Base-by-base conservation (phyloP, 75 land plant species). In the Pseudotsuga menziesii region DNA sequence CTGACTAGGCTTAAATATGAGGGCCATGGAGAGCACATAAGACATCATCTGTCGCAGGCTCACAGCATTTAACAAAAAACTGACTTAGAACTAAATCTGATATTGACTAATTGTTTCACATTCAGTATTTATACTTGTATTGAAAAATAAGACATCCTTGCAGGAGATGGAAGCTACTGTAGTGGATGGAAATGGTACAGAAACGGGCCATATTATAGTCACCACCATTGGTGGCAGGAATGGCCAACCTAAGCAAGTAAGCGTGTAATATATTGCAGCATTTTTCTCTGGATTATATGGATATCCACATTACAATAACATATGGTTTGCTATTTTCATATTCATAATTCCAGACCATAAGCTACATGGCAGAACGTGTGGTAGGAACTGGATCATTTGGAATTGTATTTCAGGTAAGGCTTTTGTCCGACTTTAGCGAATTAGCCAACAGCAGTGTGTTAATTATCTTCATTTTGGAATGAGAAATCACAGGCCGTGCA, bases 321-420 rank as follows among this genome's bases (percentile, higher is more conserved):
- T 69, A 22, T 67, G 41, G 16, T 41, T 64, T 66, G 8, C 16
- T 20, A 67, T 35, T 39, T 67, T 15, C 2, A 8, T 36, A 8
- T 17, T 66, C 36, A 26, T 72, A 73, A 73, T 55, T 54, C 27
- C 90, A 93, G 96, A 93, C 96, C 7, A 93, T 93, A 32, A 93
- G 96, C 72, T 93, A 93, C 82, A 87, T 92, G 84, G 96, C 94
- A 48, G 98, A 95, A 82, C 96, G 94, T 80, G 97, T 93, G 74
- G 92, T 93, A n/a, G 98, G 98, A 15, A 90, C 90, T 66, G 96
- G 96, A 19, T 91, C 94, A 23, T 93, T 91, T 80, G 96, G 96
- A 58, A 83, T 92, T 82, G 96, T 93, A 26, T 93, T 93, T 76
- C 94, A 93, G 92, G 96, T 93, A 73, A 59, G 15, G 7, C 55